These are phyloP conservation scores for Buddleja alternifolia DNA, from an alignment of 257 asterid genomes.

Conservation along the genomic window DNA sequence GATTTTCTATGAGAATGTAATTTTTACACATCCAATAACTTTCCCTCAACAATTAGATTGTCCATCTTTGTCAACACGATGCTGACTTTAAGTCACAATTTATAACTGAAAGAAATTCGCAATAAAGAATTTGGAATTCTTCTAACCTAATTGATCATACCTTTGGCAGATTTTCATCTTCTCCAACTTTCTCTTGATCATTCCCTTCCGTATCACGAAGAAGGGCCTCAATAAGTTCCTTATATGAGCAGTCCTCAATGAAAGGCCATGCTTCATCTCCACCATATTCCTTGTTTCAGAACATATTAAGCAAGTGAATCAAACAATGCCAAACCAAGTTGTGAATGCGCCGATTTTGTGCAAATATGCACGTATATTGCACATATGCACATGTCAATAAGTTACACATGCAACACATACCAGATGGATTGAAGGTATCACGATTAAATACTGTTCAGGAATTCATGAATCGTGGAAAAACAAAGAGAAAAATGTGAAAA, in stretches of 20 bases:
- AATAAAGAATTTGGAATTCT: too few relatives aligned
- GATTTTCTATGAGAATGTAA: background rate
- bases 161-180: slow-evolving; percentile 19
- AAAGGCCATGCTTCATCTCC: slow-evolving; percentile 51
- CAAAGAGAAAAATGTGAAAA: background rate
- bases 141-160: slow-evolving; percentile 31
- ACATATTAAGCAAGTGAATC: slow-evolving; percentile 2
- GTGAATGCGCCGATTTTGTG: background rate
- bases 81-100: background rate
- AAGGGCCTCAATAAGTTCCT: slow-evolving; percentile 45
- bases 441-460: background rate
- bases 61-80: background rate
- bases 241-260: slow-evolving; percentile 48
- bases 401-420: background rate
- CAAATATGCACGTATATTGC: background rate
- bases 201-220: slow-evolving; percentile 30
- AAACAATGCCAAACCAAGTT: background rate
- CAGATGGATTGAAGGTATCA: background rate
- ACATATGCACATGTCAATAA: background rate
- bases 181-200: slow-evolving; percentile 12
- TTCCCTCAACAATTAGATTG: background rate
- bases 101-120: background rate
- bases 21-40: background rate
- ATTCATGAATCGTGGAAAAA: background rate
- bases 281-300: slow-evolving; percentile 44